Evolutionary conservation across 2,329 filamentous ascomycete genomes (phyloP).

Genomic region (Zymoseptoria passerinii): DNA sequence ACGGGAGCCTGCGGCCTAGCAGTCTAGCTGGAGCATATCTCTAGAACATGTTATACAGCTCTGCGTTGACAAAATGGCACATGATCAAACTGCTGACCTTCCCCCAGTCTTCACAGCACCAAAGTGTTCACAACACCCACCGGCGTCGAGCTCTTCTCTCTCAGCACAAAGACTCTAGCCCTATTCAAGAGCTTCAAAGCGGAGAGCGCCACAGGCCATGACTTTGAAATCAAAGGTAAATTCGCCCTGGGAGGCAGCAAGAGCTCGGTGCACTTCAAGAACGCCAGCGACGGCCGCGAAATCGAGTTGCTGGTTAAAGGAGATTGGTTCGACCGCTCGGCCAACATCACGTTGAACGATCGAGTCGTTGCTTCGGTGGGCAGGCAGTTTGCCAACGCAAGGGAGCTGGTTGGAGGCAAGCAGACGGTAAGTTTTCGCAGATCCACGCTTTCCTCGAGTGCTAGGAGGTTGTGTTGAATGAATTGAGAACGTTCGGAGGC

Average conservation of each 20-base stretch:
- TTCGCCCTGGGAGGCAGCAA: conserved; percentile 46
- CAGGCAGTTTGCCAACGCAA: conserved; percentile 49
- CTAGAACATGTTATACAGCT: too few relatives aligned
- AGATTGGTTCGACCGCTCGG: conserved; percentile 50
- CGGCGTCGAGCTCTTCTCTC: conserved; percentile 50
- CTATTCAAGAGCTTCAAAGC: conserved; percentile 47
- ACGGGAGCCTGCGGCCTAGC: too few relatives aligned
- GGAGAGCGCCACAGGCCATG: conserved; percentile 27
- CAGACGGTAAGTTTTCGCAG: conserved; percentile 41
- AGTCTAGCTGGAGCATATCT: too few relatives aligned
- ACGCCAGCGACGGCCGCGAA: conserved; percentile 34
- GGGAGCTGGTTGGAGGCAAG: conserved; percentile 52
- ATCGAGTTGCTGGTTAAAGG: conserved; percentile 52
- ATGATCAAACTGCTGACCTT: too few relatives aligned
- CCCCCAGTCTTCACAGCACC: conserved; percentile 40
- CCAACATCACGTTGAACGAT: conserved; percentile 48
- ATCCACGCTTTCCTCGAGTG: not conserved
- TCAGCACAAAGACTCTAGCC: conserved; percentile 46
- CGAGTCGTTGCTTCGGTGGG: conserved; percentile 51
- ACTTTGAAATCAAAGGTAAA: conserved; percentile 39
- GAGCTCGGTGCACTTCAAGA: conserved; percentile 51
- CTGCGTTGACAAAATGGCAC: too few relatives aligned
- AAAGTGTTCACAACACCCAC: conserved; percentile 49
- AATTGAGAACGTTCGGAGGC: not conserved
- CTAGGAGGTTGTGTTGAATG: too few relatives aligned